A percentile compares a stretch with the other conserved stretches of the same genome.
These are phyloP conservation scores for Pogostemon cablin DNA, from an alignment of 257 asterid species.

Conservation along the genomic window DNA sequence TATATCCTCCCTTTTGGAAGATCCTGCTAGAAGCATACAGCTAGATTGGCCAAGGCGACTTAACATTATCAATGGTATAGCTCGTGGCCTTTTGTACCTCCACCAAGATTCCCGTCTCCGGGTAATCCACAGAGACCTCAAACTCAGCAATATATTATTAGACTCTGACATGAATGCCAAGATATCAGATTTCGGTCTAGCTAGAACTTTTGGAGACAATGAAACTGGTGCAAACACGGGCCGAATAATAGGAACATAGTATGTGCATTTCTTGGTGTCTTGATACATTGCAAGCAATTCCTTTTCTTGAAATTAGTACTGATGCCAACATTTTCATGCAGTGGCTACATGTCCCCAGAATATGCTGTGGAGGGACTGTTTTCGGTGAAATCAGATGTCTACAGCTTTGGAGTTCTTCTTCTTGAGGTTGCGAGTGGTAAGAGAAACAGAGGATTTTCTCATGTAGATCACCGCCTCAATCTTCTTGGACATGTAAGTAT, in stretches of 20 bases:
- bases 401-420: background rate
- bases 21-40: too few relatives aligned
- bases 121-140: too few relatives aligned
- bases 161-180: background rate
- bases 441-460: background rate
- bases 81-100: too few relatives aligned
- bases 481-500: background rate
- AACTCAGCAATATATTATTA: background rate
- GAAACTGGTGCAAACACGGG: background rate
- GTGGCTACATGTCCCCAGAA: background rate
- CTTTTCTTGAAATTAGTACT: background rate
- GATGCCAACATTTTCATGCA: background rate
- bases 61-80: too few relatives aligned
- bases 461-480: background rate
- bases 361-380: background rate
- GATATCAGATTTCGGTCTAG: slow-evolving; percentile 1
- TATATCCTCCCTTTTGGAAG: too few relatives aligned
- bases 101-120: too few relatives aligned
- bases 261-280: background rate
- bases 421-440: too few relatives aligned
- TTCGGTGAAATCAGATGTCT: background rate
- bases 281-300: background rate
- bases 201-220: background rate
- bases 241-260: background rate
- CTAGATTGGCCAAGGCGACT: too few relatives aligned